Conservation (phyloP, 75 land plant genomes). For the Picea glauca region DNA sequence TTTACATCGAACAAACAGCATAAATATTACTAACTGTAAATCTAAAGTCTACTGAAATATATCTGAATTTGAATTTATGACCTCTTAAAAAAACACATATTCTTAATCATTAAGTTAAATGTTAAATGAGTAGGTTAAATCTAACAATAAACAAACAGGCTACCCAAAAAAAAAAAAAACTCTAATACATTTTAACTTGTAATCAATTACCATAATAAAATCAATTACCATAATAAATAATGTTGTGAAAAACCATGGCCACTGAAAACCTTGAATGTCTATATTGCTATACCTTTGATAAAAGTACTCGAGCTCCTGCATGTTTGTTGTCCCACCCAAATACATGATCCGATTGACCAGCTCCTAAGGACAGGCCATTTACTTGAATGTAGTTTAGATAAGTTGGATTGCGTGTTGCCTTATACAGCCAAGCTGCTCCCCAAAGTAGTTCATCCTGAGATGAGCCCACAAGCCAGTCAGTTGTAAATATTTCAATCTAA, state of each 20-base stretch:
- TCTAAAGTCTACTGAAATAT: conserved; percentile 19
- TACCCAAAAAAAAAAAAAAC: too few relatives aligned
- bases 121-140: too few relatives aligned
- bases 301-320: conserved; percentile 72
- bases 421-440: conserved; percentile 75
- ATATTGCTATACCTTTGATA: conserved; percentile 46
- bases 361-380: conserved; percentile 49
- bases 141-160: too few relatives aligned
- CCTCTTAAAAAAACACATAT: not conserved
- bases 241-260: too few relatives aligned
- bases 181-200: too few relatives aligned
- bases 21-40: conserved; percentile 15
- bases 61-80: not conserved
- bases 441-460: conserved; percentile 70
- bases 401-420: conserved; percentile 36
- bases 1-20: too few relatives aligned
- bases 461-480: not conserved
- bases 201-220: too few relatives aligned
- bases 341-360: conserved; percentile 39
- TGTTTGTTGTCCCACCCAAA: conserved; percentile 94
- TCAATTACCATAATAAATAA: too few relatives aligned
- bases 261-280: not conserved
- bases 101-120: not conserved
- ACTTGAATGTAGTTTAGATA: conserved; percentile 37
- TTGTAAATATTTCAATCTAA: not conserved